These are phyloP conservation scores for Bassia scoparia DNA, from an alignment of 148 eudicot genomes.

Conservation along the genomic window DNA sequence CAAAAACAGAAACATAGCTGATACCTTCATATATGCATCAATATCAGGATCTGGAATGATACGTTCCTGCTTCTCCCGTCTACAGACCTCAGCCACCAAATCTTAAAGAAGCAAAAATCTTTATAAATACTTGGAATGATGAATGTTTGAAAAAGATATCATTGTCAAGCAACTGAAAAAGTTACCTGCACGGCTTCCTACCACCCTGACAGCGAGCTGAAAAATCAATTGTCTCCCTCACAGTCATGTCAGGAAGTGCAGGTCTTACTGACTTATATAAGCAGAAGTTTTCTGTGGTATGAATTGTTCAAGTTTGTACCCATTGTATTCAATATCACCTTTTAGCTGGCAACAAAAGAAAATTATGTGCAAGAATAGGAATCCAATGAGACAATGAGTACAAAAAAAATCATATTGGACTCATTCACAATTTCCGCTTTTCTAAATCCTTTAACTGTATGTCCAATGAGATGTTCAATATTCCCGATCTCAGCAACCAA, in stretches of 20 bases:
- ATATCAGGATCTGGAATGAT: constrained; percentile 73
- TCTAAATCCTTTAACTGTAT: no score
- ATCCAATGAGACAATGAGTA: background rate
- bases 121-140: constrained; percentile 22
- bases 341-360: constrained; percentile 34
- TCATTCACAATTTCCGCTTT: background rate
- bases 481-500: constrained; percentile 4
- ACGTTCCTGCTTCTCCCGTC: constrained; percentile 76
- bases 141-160: background rate
- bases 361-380: background rate
- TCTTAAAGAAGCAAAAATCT: constrained; percentile 33
- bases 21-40: constrained; percentile 87
- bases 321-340: constrained; percentile 75
- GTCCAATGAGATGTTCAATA: no score
- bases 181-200: constrained; percentile 67
- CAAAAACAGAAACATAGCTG: constrained; percentile 21
- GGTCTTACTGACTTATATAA: constrained; percentile 66
- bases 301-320: constrained; percentile 55
- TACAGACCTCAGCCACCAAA: constrained; percentile 52
- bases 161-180: background rate
- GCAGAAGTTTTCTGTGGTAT: constrained; percentile 71
- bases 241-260: constrained; percentile 66
- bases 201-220: constrained; percentile 79
- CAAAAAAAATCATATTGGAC: background rate
- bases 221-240: constrained; percentile 67